Percentiles rank a stretch among this genome's conserved stretches.
phyloP scores from a whole-genome alignment of 805 yeast species.

The Candida xyloterini region DNA sequence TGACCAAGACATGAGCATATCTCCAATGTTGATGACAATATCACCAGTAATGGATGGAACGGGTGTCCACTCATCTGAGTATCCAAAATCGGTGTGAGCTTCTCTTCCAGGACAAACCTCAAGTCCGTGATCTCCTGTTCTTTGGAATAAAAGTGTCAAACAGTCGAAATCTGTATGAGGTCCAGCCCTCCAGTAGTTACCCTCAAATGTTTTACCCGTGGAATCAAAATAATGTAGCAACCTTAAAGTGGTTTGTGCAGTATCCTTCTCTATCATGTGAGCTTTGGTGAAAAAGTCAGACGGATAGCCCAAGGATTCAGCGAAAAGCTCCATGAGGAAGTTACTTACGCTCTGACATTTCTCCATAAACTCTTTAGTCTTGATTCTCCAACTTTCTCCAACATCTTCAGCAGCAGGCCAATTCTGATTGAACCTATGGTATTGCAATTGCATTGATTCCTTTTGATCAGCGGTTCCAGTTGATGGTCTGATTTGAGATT shows the following conservation, averaged over 20 bases:
- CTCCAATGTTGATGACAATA: constrained; percentile 37
- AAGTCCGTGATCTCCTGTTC: constrained; percentile 36
- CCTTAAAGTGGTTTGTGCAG: constrained; percentile 36
- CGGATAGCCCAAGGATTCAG: constrained; percentile 32
- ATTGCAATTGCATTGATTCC: constrained; percentile 33
- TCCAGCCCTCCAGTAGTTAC: constrained; percentile 36
- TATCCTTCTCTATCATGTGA: constrained; percentile 26
- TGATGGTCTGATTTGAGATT: constrained; percentile 35
- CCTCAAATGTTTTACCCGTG: constrained; percentile 24
- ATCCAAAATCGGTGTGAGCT: constrained; percentile 34
- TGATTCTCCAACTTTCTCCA: constrained; percentile 30
- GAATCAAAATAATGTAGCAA: constrained; percentile 33
- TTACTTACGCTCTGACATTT: constrained; percentile 28
- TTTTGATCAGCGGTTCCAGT: constrained; percentile 35
- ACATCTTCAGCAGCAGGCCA: constrained; percentile 34
- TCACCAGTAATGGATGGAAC: constrained; percentile 35
- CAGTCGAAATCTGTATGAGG: constrained; percentile 39
- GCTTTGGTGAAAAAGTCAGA: constrained; percentile 28
- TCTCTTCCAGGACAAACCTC: constrained; percentile 39
- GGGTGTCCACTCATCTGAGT: constrained; percentile 35
- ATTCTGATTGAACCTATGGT: constrained; percentile 29
- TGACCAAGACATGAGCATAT: constrained; percentile 39
- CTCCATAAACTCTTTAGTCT: constrained; percentile 21
- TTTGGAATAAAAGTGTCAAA: constrained; percentile 34
- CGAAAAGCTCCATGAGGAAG: constrained; percentile 29